A percentile compares a stretch with the other conserved stretches of the same genome.
phyloP scores from a whole-genome alignment of 148 eudicot species.

The Suaeda aralocaspica region DNA sequence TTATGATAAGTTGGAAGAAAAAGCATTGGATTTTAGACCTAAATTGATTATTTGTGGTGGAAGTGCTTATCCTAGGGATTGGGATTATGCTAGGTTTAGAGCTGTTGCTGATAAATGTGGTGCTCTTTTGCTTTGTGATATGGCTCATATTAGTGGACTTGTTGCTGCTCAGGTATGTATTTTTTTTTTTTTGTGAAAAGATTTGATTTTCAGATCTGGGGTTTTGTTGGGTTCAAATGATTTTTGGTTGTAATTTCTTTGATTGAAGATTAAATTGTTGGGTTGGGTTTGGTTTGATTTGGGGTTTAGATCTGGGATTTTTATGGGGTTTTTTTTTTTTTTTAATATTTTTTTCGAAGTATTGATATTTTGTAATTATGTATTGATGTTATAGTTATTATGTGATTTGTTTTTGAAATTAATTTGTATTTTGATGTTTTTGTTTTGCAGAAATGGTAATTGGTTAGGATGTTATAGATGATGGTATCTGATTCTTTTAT shows the following conservation, averaged over 20 bases:
- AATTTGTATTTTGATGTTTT: no score
- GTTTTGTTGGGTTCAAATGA: constrained; percentile 8
- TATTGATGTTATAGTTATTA: no score
- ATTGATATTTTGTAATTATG: no score
- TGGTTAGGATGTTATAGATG: no score
- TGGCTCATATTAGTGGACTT: constrained; percentile 99
- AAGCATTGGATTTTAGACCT: constrained; percentile 92
- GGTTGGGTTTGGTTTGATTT: not conserved
- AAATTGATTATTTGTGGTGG: constrained; percentile 92
- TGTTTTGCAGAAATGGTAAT: no score
- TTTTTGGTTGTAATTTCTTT: not conserved
- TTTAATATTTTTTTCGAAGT: no score
- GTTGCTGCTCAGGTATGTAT: constrained; percentile 92
- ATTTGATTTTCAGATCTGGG: constrained; percentile 21
- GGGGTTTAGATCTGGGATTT: not conserved
- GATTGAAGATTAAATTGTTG: not conserved
- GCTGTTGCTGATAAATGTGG: constrained; percentile 81
- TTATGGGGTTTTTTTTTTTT: not conserved
- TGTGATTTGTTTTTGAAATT: no score
- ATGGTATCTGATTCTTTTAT: no score
- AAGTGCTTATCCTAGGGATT: constrained; percentile 93
- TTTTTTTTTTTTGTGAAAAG: constrained; percentile 13
- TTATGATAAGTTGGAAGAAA: constrained; percentile 86
- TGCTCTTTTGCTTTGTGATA: constrained; percentile 87
- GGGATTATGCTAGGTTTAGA: constrained; percentile 75